A percentile compares a stretch with the other conserved stretches of the same genome.
phyloP scores from a whole-genome alignment of 306 rosid genomes.

The Ochetophila trinervis region DNA sequence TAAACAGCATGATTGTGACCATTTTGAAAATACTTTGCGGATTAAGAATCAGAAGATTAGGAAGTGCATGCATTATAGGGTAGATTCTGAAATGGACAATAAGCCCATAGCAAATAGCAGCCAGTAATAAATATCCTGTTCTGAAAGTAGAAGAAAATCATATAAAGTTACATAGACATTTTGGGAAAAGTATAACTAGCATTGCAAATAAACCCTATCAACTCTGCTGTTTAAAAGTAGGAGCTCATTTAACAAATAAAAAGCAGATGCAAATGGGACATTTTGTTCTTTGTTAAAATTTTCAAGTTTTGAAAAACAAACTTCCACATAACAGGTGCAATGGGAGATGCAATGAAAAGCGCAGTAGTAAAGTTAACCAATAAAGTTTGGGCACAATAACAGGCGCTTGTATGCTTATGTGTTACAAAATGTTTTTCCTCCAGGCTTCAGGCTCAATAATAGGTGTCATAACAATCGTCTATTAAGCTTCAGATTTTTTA shows the following conservation, averaged over 20 bases:
- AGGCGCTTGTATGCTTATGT: too few species aligned
- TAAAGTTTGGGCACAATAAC: too few species aligned
- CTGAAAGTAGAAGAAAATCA: conserved; percentile 12
- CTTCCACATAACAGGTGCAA: too few species aligned
- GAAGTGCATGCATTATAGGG: conserved; percentile 77
- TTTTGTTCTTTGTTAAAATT: neutral
- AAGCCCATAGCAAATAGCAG: conserved; percentile 96
- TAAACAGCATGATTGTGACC: conserved; percentile 59
- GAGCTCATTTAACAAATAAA: neutral
- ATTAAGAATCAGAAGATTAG: conserved; percentile 77
- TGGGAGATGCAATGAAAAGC: too few species aligned
- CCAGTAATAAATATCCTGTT: conserved; percentile 75
- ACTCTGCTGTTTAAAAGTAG: neutral
- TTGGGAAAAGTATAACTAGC: neutral
- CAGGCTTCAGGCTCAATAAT: too few species aligned
- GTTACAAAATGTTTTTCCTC: too few species aligned
- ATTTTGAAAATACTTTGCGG: conserved; percentile 53
- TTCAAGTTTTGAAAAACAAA: too few species aligned
- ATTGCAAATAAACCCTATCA: neutral
- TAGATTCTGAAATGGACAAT: conserved; percentile 89
- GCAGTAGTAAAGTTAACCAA: too few species aligned
- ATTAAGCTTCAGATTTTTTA: too few species aligned
- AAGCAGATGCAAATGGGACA: neutral
- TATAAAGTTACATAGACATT: conserved; percentile 17
- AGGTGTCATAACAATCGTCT: too few species aligned